phyloP scores from a whole-genome alignment of 2,329 filamentous ascomycete genomes.

The Zasmidium angulare region DNA sequence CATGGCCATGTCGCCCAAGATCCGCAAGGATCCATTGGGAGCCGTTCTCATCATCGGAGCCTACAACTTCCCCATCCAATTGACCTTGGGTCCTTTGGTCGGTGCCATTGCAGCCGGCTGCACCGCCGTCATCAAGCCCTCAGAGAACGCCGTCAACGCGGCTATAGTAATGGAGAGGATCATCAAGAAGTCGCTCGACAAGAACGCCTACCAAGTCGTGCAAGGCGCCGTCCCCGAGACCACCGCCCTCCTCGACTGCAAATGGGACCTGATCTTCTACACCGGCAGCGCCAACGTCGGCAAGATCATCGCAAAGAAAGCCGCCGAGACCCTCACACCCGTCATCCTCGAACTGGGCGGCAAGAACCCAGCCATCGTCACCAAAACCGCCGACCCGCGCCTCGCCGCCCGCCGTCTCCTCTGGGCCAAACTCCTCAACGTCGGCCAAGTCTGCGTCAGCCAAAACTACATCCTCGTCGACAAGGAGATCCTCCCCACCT shows the following conservation, averaged over 20 bases:
- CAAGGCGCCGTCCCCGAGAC: conserved; percentile 82
- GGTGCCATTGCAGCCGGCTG: conserved; percentile 93
- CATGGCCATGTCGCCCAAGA: conserved; percentile 68
- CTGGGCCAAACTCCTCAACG: conserved; percentile 85
- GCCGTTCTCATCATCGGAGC: conserved; percentile 79
- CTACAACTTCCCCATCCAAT: conserved; percentile 90
- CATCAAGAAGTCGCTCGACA: conserved; percentile 73
- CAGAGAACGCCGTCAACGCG: conserved; percentile 73
- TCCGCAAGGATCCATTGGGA: conserved; percentile 86
- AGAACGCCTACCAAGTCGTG: conserved; percentile 70
- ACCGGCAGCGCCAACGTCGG: conserved; percentile 79
- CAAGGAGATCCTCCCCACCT: conserved; percentile 60
- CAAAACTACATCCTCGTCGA: conserved; percentile 93
- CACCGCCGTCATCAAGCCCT: conserved; percentile 86
- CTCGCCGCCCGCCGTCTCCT: conserved; percentile 80
- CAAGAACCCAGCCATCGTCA: conserved; percentile 87
- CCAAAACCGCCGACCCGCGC: conserved; percentile 74
- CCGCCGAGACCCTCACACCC: conserved; percentile 65
- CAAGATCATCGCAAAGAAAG: conserved; percentile 54
- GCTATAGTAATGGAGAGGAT: conserved; percentile 80
- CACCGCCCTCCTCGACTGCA: conserved; percentile 76
- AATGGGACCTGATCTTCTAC: conserved; percentile 98
- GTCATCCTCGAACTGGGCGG: conserved; percentile 89
- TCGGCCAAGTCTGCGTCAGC: conserved; percentile 87
- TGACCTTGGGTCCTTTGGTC: conserved; percentile 74